Evolutionary conservation across 805 yeast genomes (phyloP).

Genomic region (Pichia kluyveri): DNA sequence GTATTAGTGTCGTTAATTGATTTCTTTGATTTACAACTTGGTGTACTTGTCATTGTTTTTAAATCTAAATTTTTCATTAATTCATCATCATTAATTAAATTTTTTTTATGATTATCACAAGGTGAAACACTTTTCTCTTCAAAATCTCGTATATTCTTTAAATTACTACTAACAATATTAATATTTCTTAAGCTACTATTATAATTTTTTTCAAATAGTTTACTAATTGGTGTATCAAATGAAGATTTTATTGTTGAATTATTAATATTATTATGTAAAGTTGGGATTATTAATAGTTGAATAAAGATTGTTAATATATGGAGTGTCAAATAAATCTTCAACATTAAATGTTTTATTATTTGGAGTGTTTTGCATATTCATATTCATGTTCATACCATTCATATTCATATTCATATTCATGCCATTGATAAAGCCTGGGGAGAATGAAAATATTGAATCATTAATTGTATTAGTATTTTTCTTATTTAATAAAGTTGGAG

Average conservation of each 20-base stretch:
- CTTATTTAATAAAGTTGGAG: neutral
- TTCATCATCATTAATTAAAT: neutral
- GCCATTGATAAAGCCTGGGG: neutral
- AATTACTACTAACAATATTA: too few relatives aligned
- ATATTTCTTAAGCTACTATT: too few relatives aligned
- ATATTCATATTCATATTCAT: neutral
- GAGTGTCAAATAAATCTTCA: slow-evolving; percentile 9
- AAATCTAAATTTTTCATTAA: neutral
- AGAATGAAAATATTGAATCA: neutral
- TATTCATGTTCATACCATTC: neutral
- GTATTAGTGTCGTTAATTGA: neutral
- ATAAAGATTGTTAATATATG: slow-evolving; percentile 9
- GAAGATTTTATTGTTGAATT: neutral
- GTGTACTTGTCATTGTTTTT: neutral
- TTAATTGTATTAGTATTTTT: neutral
- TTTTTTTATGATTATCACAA: neutral
- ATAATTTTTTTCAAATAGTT: neutral
- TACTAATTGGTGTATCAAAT: neutral
- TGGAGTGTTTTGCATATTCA: slow-evolving; percentile 2
- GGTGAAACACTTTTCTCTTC: neutral
- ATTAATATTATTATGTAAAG: neutral
- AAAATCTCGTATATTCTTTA: neutral
- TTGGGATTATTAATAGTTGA: slow-evolving; percentile 4
- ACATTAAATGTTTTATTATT: slow-evolving; percentile 3
- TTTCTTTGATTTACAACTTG: neutral